A percentile compares a stretch with the other conserved stretches of the same genome.
Conservation (phyloP, 768 basidiomycete genomes). For the Daedaleopsis sinensis region DNA sequence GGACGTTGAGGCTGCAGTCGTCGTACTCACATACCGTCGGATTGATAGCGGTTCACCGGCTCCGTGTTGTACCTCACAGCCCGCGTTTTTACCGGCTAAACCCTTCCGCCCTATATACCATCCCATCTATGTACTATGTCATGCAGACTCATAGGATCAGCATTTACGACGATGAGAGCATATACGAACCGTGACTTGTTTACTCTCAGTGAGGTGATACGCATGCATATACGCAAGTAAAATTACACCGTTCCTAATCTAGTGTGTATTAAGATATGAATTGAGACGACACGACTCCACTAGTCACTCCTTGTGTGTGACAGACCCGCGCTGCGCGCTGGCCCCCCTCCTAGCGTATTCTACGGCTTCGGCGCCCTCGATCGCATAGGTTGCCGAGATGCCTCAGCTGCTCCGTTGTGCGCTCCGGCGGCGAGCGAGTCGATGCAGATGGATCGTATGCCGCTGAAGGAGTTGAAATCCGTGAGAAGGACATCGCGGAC, state of each 20-base stretch:
- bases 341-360: conserved; percentile 19
- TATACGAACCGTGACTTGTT: too few relatives aligned
- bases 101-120: conserved; percentile 1
- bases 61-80: conserved; percentile 58
- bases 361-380: neutral
- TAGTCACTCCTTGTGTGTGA: too few relatives aligned
- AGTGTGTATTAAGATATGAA: too few relatives aligned
- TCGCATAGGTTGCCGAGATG: too few relatives aligned
- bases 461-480: conserved; percentile 20
- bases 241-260: too few relatives aligned
- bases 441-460: conserved; percentile 8
- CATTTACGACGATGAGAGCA: too few relatives aligned
- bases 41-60: conserved; percentile 54
- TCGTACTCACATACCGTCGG: conserved; percentile 19
- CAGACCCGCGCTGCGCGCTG: too few relatives aligned
- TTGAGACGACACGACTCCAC: too few relatives aligned
- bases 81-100: conserved; percentile 53
- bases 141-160: conserved; percentile 5
- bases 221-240: too few relatives aligned
- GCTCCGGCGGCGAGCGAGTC: neutral
- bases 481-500: conserved; percentile 23
- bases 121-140: neutral
- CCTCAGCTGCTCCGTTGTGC: too few relatives aligned
- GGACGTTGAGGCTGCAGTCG: neutral
- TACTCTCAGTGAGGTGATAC: too few relatives aligned